These are phyloP conservation scores for Candida multigemmis DNA, from an alignment of 805 yeast species.

Conservation along the genomic window DNA sequence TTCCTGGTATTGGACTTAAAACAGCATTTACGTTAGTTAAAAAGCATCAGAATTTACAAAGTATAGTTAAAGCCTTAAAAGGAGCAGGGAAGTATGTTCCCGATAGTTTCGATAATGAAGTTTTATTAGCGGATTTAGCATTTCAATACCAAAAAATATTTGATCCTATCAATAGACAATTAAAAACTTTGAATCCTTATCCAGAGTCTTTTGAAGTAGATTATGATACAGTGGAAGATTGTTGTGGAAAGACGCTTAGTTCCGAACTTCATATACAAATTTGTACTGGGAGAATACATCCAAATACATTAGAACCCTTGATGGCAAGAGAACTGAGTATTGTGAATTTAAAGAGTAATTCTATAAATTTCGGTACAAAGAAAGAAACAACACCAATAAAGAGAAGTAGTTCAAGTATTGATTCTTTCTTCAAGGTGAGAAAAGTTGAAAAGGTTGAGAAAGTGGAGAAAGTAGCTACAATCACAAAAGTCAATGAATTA, in stretches of 20 bases:
- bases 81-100: constrained; percentile 60
- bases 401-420: background rate
- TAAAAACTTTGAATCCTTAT: constrained; percentile 53
- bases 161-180: constrained; percentile 42
- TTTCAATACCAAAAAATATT: constrained; percentile 83
- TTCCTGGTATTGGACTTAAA: constrained; percentile 70
- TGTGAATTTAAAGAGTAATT: constrained; percentile 9
- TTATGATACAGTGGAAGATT: constrained; percentile 29
- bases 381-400: background rate
- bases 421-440: background rate
- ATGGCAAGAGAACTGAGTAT: constrained; percentile 38
- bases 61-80: constrained; percentile 45
- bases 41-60: constrained; percentile 41
- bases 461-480: constrained; percentile 1
- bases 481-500: constrained; percentile 2
- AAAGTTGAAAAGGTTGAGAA: constrained; percentile 5
- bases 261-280: constrained; percentile 40
- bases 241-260: constrained; percentile 37
- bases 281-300: constrained; percentile 62
- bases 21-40: constrained; percentile 60
- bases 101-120: constrained; percentile 47
- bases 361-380: constrained; percentile 4
- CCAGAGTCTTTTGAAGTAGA: constrained; percentile 35
- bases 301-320: constrained; percentile 43
- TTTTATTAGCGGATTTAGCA: constrained; percentile 61